Percentiles rank a stretch among this genome's conserved stretches.
These are phyloP conservation scores for Coniella lustricola DNA, from an alignment of 2,329 filamentous ascomycete genomes.

Conservation along the genomic window DNA sequence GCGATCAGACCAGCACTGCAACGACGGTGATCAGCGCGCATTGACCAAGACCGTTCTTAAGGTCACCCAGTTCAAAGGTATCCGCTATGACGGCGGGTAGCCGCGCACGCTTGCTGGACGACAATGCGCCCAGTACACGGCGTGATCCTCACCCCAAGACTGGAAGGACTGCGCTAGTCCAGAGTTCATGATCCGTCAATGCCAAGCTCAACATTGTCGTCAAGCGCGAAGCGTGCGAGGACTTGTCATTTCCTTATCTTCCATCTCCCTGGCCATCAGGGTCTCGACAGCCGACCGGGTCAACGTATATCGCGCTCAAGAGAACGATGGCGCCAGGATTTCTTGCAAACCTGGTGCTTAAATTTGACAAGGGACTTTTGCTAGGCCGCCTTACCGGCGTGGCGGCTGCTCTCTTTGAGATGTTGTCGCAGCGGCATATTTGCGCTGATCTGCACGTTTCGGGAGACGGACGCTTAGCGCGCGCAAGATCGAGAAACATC, in stretches of 20 bases:
- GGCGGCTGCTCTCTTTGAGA: not conserved
- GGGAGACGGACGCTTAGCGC: conserved; percentile 4
- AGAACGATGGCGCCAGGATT: not conserved
- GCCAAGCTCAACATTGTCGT: not conserved
- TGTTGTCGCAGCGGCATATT: not conserved
- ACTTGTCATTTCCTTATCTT: conserved; percentile 5
- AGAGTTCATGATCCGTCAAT: not conserved
- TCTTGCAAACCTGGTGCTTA: not conserved
- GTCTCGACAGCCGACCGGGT: not conserved
- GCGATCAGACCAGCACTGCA: not conserved
- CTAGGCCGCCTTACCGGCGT: conserved; percentile 4
- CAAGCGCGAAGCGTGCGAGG: conserved; percentile 5
- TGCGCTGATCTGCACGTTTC: not conserved
- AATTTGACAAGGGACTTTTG: not conserved
- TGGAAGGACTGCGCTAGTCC: conserved; percentile 1
- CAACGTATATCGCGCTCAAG: conserved; percentile 1
- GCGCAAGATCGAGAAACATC: conserved; percentile 5
- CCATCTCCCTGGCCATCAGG: not conserved
- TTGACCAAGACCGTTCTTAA: not conserved
- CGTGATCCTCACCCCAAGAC: not conserved
- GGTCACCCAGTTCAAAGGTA: conserved; percentile 9
- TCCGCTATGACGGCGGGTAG: conserved; percentile 7
- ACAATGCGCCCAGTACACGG: not conserved
- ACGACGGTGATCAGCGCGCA: not conserved
- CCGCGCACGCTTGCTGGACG: conserved; percentile 7